Base-by-base conservation (phyloP, 140 eudicot species). In the Ambrosia hybrid region DNA sequence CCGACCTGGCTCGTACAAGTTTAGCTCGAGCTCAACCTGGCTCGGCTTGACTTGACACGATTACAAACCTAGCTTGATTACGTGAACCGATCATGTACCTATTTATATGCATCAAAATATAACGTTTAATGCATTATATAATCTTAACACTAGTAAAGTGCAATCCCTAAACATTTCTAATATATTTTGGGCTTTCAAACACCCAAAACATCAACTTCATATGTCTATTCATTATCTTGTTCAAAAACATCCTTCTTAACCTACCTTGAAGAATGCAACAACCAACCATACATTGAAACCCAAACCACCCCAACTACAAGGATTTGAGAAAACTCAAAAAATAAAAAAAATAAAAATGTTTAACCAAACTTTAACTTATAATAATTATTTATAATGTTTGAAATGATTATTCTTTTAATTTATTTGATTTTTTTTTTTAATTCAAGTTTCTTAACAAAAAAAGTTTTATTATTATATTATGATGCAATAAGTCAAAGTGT, bases 191-290 rank as follows among this genome's bases (percentile, higher is more conserved):
- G 34, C 12, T 13, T 37, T 62, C 30, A 36, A 13, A 62, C 26
- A n/a, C 11, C 37, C 30, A 37, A 62, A n/a, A n/a, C 49, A 62
- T 62, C 51, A 62, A 62, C 26, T 37, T 34, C 13, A 37, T 61
- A 34, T 36, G 48, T 62, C 21, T 37, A 4, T 34, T 60, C 11
- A 7, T 4, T 36, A 4, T 62, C 5, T 62, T 37, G 49, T 26
- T 62, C 51, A 37, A 62, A 62, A 37, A 37, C 33, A 62, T 5
- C 68, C 49, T 12, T 62, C 45, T 36, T 13, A 61, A 61, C 48
- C 46, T 34, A 61, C 48, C 21, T 21, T 60, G 9, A 60, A 60
- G 46, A 62, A 62, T 62, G 67, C 49, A 62, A 62, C 67, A 36
- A 62, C 67, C 30, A 62, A 13, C 48, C 67, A 37, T 62, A 37